Evolutionary conservation across 179 eudicot species (phyloP).

Genomic region (Silene coronaria): DNA sequence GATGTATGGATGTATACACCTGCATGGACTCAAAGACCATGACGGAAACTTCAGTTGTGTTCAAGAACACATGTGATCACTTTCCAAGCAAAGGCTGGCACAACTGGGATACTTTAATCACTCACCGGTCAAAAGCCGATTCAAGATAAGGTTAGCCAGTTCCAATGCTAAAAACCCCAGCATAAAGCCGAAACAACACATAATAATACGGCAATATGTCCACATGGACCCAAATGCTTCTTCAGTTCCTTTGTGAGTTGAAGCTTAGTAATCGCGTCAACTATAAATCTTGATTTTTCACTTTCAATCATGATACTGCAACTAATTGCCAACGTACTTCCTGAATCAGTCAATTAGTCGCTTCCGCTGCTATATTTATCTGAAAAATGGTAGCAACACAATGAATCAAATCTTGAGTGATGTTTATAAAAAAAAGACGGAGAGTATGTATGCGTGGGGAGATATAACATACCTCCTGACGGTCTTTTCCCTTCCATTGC

Average conservation of each 20-base stretch:
- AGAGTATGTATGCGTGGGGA: not conserved
- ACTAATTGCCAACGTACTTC: constrained; percentile 7
- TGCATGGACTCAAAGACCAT: constrained; percentile 23
- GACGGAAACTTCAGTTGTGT: constrained; percentile 8
- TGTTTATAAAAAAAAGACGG: not conserved
- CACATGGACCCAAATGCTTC: constrained; percentile 12
- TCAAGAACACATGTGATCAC: constrained; percentile 9
- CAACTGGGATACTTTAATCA: not conserved
- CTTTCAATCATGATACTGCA: constrained; percentile 8
- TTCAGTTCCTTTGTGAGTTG: constrained; percentile 13
- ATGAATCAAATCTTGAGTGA: constrained; percentile 11
- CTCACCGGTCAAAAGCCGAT: constrained; percentile 21
- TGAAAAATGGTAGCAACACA: constrained; percentile 30
- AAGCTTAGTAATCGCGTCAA: constrained; percentile 4
- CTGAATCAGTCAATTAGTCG: constrained; percentile 43
- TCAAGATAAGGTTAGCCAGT: constrained; percentile 22
- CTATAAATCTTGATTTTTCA: constrained; percentile 13
- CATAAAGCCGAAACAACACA: constrained; percentile 14
- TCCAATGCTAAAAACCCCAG: constrained; percentile 23
- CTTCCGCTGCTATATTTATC: constrained; percentile 75
- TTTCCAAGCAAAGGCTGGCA: constrained; percentile 17
- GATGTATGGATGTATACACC: constrained; percentile 24
- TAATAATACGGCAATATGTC: not conserved
- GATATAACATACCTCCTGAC: constrained; percentile 56
- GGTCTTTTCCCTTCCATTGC: constrained; percentile 98